Evolutionary conservation across 2,329 filamentous ascomycete genomes (phyloP).

Genomic region (Reticulascus tulasneorum): DNA sequence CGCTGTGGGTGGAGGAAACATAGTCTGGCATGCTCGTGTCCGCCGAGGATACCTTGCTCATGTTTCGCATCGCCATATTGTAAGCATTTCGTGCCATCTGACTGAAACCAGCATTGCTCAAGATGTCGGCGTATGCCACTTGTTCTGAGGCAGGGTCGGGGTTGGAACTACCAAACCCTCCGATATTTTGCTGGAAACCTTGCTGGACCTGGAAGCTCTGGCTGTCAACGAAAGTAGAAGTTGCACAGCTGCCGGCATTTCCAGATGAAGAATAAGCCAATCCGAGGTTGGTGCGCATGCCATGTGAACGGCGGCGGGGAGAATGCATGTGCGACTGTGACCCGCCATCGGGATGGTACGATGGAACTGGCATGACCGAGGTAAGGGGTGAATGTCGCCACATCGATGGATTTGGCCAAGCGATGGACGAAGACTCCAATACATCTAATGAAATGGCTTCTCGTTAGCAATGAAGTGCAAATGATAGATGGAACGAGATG

Average conservation of each 20-base stretch:
- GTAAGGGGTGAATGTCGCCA: slow-evolving; percentile 50
- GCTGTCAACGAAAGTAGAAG: not conserved
- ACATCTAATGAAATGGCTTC: slow-evolving; percentile 44
- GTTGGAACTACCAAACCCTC: not conserved
- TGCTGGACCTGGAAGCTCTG: too few species aligned
- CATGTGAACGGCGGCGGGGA: slow-evolving; percentile 47
- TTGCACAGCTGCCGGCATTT: not conserved
- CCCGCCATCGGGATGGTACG: slow-evolving; percentile 38
- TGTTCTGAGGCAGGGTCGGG: too few species aligned
- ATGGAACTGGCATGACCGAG: slow-evolving; percentile 35
- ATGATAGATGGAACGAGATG: slow-evolving; percentile 17
- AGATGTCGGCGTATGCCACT: too few species aligned
- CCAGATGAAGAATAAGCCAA: too few species aligned
- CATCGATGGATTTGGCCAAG: slow-evolving; percentile 74
- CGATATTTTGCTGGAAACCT: too few species aligned
- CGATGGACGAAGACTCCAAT: slow-evolving; percentile 68
- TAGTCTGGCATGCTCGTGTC: slow-evolving; percentile 43
- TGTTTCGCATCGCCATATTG: too few species aligned
- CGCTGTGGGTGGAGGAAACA: slow-evolving; percentile 12
- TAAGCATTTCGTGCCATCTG: too few species aligned
- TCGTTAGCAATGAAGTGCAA: not conserved
- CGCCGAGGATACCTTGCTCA: slow-evolving; percentile 16
- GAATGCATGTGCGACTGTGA: slow-evolving; percentile 61
- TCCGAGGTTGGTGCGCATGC: too few species aligned
- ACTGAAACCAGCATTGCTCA: too few species aligned